Conservation (phyloP, 148 eudicot genomes). For the Oxyria digyna region DNA sequence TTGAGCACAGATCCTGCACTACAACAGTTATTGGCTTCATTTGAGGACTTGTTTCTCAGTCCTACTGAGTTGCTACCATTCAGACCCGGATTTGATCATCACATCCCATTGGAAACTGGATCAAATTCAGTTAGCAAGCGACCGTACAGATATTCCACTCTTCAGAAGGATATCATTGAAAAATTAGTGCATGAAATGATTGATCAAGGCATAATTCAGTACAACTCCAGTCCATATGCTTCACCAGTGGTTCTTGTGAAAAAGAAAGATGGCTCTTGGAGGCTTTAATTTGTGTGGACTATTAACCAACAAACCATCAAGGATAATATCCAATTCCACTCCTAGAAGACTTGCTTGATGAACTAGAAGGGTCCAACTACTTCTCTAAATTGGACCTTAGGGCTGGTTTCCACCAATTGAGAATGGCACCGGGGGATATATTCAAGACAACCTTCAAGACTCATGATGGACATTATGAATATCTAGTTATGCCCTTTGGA, state of each 20-base stretch:
- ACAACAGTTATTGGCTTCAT: too few relatives aligned
- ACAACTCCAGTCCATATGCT: background rate
- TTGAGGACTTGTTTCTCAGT: too few relatives aligned
- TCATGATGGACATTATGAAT: too few relatives aligned
- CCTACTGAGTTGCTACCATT: background rate
- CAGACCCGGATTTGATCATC: background rate
- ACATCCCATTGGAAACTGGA: background rate
- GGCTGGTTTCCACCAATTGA: too few relatives aligned
- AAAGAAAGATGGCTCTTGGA: constrained; percentile 12
- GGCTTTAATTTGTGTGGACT: background rate
- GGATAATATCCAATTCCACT: background rate
- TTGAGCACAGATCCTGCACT: too few relatives aligned
- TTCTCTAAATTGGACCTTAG: too few relatives aligned
- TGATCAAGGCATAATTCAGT: background rate
- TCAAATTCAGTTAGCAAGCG: background rate
- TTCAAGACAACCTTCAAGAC: too few relatives aligned
- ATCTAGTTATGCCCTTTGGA: too few relatives aligned
- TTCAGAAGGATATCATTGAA: constrained; percentile 8
- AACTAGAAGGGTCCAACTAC: too few relatives aligned
- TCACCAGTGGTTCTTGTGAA: constrained; percentile 5
- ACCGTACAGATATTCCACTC: background rate
- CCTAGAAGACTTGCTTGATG: too few relatives aligned
- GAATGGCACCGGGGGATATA: too few relatives aligned
- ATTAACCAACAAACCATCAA: background rate
- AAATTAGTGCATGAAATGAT: background rate